Percentiles rank a stretch among this genome's conserved stretches.
These are phyloP conservation scores for Kitagawia praeruptora DNA, from an alignment of 129 eudicot genomes.

Conservation along the genomic window DNA sequence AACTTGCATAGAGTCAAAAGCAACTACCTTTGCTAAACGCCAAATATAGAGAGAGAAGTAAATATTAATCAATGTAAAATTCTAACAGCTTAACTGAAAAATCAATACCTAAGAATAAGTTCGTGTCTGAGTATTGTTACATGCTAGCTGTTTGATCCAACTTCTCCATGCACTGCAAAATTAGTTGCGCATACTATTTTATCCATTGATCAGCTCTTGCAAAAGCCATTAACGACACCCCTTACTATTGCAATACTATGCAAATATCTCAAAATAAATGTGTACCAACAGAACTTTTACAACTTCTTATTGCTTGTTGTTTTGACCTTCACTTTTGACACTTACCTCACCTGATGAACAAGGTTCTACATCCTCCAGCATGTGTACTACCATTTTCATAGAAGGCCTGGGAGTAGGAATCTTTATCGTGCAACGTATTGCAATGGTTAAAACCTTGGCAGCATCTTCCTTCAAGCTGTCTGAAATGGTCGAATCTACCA, in stretches of 20 bases:
- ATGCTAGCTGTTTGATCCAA: conserved; percentile 39
- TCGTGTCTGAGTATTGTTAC: conserved; percentile 13
- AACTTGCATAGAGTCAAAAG: conserved; percentile 6
- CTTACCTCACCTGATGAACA: conserved; percentile 12
- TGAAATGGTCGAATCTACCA: conserved; percentile 42
- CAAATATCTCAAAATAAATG: too few relatives aligned
- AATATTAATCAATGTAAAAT: conserved; percentile 16
- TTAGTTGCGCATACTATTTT: too few relatives aligned
- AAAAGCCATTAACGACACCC: too few relatives aligned
- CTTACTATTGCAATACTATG: too few relatives aligned
- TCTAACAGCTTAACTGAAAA: conserved; percentile 9
- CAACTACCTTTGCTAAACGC: conserved; percentile 24
- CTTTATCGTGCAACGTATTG: conserved; percentile 49
- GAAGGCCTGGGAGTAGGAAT: conserved; percentile 51
- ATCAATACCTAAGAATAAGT: conserved; percentile 16
- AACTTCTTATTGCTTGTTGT: not conserved
- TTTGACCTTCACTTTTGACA: conserved; percentile 23
- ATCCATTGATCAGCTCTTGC: too few relatives aligned
- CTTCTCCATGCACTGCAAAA: conserved; percentile 32
- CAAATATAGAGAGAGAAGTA: conserved; percentile 10
- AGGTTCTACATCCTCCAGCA: conserved; percentile 53
- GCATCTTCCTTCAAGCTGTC: conserved; percentile 36
- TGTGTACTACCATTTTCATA: conserved; percentile 71
- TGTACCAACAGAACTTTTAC: not conserved
- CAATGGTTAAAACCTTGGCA: conserved; percentile 40